Conservation (phyloP, 1,284 basidiomycete species). For the Clitocybe nebularis region DNA sequence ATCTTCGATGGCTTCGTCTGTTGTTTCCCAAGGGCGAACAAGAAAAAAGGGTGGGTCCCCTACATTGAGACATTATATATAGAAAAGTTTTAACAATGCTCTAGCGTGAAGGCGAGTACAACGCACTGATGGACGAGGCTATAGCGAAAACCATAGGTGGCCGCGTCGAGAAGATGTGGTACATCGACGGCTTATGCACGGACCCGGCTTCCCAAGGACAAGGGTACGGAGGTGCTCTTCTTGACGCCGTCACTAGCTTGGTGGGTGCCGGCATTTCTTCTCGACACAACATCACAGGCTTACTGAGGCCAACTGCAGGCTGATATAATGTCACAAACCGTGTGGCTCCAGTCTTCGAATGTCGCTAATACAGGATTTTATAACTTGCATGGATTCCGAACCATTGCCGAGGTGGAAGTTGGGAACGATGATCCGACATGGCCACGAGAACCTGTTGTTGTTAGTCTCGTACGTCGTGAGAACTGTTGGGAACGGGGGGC, state of each 20-base stretch:
- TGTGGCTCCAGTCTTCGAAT: slow-evolving; percentile 26
- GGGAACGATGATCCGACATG: slow-evolving; percentile 26
- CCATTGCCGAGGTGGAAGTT: slow-evolving; percentile 19
- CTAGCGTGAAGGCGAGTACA: slow-evolving; percentile 17
- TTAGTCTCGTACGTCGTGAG: slow-evolving; percentile 25
- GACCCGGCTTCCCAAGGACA: slow-evolving; percentile 19
- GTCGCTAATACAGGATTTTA: slow-evolving; percentile 24
- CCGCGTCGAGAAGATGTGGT: slow-evolving; percentile 19
- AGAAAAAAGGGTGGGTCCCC: slow-evolving; percentile 2
- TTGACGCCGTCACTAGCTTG: slow-evolving; percentile 17
- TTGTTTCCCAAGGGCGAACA: no score
- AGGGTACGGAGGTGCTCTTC: slow-evolving; percentile 21
- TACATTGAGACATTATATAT: neutral
- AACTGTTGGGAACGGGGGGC: no score
- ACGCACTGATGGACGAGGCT: slow-evolving; percentile 16
- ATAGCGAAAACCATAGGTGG: slow-evolving; percentile 15
- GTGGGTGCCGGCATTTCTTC: slow-evolving; percentile 8
- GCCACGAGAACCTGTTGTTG: slow-evolving; percentile 20
- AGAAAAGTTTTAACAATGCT: neutral
- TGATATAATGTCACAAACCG: slow-evolving; percentile 18
- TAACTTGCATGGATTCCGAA: slow-evolving; percentile 24
- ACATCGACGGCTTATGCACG: slow-evolving; percentile 18
- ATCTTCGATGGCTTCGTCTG: no score
- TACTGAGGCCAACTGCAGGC: slow-evolving; percentile 15
- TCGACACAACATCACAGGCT: neutral